phyloP scores from a whole-genome alignment of 441 rosid genomes.

The Populus tomentosa region DNA sequence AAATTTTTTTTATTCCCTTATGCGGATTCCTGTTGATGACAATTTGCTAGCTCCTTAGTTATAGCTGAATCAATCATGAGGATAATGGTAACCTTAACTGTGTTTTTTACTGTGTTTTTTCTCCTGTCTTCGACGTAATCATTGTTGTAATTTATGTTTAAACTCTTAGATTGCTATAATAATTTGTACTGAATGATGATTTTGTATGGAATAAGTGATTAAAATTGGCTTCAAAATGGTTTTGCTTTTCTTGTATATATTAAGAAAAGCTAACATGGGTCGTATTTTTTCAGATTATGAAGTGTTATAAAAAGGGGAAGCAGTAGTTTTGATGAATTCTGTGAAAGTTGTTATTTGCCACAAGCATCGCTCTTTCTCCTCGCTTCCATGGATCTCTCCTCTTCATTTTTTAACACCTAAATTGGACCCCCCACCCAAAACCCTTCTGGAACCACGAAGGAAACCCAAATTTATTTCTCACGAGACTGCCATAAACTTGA shows the following conservation, averaged over 20 bases:
- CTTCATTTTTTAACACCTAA: constrained; percentile 24
- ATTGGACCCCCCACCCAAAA: constrained; percentile 33
- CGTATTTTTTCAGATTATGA: constrained; percentile 14
- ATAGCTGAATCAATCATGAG: background rate
- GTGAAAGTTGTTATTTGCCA: constrained; percentile 3
- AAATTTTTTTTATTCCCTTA: background rate
- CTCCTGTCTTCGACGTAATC: background rate
- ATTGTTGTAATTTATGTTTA: background rate
- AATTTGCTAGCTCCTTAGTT: background rate
- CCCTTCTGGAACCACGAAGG: constrained; percentile 16
- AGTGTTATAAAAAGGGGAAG: background rate
- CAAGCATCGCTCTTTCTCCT: constrained; percentile 27
- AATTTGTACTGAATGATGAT: background rate
- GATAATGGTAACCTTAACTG: background rate
- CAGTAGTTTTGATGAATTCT: constrained; percentile 21
- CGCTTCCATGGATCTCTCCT: constrained; percentile 67
- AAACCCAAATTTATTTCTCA: constrained; percentile 59
- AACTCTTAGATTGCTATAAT: background rate
- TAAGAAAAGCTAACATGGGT: constrained; percentile 3
- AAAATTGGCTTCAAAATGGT: background rate
- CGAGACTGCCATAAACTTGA: constrained; percentile 50
- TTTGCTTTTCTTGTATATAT: background rate
- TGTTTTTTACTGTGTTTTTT: background rate
- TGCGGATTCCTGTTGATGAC: background rate
- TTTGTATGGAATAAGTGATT: background rate